Evolutionary conservation across 306 rosid genomes (phyloP).

Genomic region (Vigna radiata): DNA sequence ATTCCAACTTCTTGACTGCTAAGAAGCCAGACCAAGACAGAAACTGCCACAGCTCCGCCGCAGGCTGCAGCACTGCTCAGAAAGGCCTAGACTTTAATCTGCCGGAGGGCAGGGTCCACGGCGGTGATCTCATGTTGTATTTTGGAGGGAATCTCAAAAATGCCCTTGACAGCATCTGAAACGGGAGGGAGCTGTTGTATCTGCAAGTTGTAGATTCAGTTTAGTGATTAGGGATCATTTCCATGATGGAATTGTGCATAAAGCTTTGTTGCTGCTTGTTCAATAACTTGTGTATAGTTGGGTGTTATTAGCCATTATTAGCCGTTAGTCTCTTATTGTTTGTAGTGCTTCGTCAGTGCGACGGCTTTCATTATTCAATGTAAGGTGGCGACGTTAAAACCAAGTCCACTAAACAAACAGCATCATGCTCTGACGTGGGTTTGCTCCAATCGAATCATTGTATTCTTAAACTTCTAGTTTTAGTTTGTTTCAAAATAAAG

Average conservation of each 20-base stretch:
- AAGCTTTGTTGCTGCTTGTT: conserved; percentile 49
- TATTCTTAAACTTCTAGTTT: conserved; percentile 31
- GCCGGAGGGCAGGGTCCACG: conserved; percentile 92
- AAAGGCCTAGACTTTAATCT: conserved; percentile 56
- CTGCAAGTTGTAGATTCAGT: conserved; percentile 47
- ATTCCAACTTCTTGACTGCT: conserved; percentile 53
- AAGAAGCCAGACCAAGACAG: conserved; percentile 59
- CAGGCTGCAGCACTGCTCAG: conserved; percentile 42
- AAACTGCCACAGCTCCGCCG: conserved; percentile 38
- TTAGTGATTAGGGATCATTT: conserved; percentile 51
- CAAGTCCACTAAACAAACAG: conserved; percentile 42
- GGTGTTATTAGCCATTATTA: conserved; percentile 51
- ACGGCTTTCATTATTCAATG: conserved; percentile 45
- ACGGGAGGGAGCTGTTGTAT: conserved; percentile 18
- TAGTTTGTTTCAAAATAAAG: conserved; percentile 15
- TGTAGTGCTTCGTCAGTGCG: conserved; percentile 46
- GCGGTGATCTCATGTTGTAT: conserved; percentile 81
- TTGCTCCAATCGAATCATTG: conserved; percentile 39
- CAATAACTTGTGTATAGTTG: conserved; percentile 52
- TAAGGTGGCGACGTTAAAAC: conserved; percentile 36
- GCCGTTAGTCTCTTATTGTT: conserved; percentile 51
- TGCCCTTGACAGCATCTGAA: conserved; percentile 65
- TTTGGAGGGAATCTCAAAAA: conserved; percentile 83
- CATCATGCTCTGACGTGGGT: conserved; percentile 23
- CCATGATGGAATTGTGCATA: conserved; percentile 62